Evolutionary conservation across 2,329 filamentous ascomycete species (phyloP), one percentile per base, ranked within the genome.

Genomic region (Colletotrichum scovillei): DNA sequence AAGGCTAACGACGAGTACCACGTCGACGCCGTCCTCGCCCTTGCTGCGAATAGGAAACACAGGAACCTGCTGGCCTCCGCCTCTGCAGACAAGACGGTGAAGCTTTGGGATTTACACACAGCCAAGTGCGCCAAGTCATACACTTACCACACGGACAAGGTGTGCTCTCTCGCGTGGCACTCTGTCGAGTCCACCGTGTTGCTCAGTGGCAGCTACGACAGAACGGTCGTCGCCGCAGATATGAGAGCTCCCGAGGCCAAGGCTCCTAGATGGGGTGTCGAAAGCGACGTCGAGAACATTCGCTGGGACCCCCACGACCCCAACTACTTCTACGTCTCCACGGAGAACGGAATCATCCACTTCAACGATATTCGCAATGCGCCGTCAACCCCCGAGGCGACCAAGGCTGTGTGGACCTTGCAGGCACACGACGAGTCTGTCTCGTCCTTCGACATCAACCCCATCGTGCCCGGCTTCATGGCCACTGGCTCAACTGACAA

Each of bases 111-210:
- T 82, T 87, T 99, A 75, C 94, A 95, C 86, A 98, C 95, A 3
- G 90, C 94, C 74, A 95, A 92, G 83, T 98, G 95, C 83, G 97
- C 97, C 78, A 97, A 98, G 86, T 98, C 95, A 57, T 99, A 99
- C 88, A 89, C 91, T 19, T 94, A 97, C 84, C 97, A 99, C 85
- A 97, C 94, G 46, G 97, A 98, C 88, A 99, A 99, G 86, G 95
- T 98, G 76, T 99, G 95, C 88, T 95, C 96, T 26, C 86, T 99
- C 69, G 93, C 96, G 76, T 99, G 97, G 97, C 95, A 98, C 86
- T 90, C 94, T 0, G 90, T 88, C 56, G 94, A 98, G 82, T 92
- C 95, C 3, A 98, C 97, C 0, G 91, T 97, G 24, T 88, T 99
- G 28, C 89, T 99, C 73, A 97, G 93, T 79, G 97, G 97, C 74